Base-by-base conservation (phyloP, 768 basidiomycete genomes). In the Amanita pseudoporphyria region DNA sequence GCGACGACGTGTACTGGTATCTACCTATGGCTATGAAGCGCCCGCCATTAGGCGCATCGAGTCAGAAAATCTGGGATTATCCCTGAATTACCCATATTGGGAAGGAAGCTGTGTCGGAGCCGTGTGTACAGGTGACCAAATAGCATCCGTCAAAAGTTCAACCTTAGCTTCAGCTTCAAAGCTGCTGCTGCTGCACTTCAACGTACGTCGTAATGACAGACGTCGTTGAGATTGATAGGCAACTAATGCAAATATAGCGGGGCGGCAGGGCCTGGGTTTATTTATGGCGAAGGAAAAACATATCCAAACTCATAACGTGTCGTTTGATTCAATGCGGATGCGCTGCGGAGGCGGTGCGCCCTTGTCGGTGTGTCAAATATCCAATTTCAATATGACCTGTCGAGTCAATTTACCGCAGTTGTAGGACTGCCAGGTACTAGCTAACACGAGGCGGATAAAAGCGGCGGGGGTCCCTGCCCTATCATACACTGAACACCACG, bases 291-390 rank as follows among this genome's bases (percentile, higher is more conserved):
- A 21, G 22, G 40, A 22, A 42, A 16, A 46, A 46, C 45, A 46
- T 21, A 35, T 5, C 5, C 21, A 46, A 33, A 35, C 14, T 31
- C 14, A 30, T 24, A 14, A 6, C 41, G n/a, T 10, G 13, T 19
- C 3, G 9, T 7, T 19, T 22, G 45, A 46, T 14, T 18, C 31
- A n/a, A n/a, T n/a, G n/a, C n/a, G 31, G 22, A 16, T 24, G 26
- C 18, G 36, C 37, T 48, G 38, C 47, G 47, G 47, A 48, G 47
- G 47, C 47, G 47, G 28, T 48, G 47, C 18, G 36, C 18, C 14
- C n/a, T 33, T 21, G 32, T 33, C n/a, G 26, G 30, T 18, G 31
- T 39, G 19, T 47, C 33, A 47, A 22, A 22, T 16, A 16, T 16
- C n/a, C 9, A 24, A 32, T 24, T 5, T 28, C 19, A 36, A 18